phyloP scores from a whole-genome alignment of 2,329 filamentous ascomycete species.

The Boeremia exigua region DNA sequence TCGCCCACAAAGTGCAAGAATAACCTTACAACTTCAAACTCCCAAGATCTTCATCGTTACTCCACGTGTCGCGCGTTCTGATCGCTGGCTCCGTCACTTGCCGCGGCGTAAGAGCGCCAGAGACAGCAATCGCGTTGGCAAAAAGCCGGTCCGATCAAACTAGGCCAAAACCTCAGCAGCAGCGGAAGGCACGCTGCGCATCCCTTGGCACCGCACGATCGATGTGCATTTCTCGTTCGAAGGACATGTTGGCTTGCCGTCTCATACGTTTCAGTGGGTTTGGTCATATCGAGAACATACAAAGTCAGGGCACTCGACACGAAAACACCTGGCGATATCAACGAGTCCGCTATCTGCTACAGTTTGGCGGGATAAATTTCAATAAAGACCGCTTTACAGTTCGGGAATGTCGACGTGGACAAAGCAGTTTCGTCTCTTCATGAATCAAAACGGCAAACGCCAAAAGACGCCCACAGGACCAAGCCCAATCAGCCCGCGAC shows the following conservation, averaged over 20 bases:
- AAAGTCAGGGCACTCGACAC: no score
- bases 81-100: not conserved
- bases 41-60: not conserved
- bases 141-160: not conserved
- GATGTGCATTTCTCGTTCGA: not conserved
- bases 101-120: not conserved
- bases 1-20: constrained; percentile 13
- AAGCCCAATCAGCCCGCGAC: constrained; percentile 11
- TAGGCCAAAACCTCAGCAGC: not conserved
- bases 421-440: no score
- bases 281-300: no score
- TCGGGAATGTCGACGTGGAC: no score
- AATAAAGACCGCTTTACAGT: no score
- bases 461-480: not conserved
- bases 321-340: no score
- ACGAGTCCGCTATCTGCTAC: no score
- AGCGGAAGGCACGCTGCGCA: not conserved
- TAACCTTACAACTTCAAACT: constrained; percentile 8
- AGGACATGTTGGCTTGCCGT: not conserved
- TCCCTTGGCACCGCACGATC: not conserved
- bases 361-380: no score
- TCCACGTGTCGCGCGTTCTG: constrained; percentile 10
- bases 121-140: not conserved
- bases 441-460: not conserved
- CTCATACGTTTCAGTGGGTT: no score